Evolutionary conservation across 495 filamentous ascomycete species (phyloP), one percentile per base, ranked within the genome.

Genomic region (Extremus antarcticus): DNA sequence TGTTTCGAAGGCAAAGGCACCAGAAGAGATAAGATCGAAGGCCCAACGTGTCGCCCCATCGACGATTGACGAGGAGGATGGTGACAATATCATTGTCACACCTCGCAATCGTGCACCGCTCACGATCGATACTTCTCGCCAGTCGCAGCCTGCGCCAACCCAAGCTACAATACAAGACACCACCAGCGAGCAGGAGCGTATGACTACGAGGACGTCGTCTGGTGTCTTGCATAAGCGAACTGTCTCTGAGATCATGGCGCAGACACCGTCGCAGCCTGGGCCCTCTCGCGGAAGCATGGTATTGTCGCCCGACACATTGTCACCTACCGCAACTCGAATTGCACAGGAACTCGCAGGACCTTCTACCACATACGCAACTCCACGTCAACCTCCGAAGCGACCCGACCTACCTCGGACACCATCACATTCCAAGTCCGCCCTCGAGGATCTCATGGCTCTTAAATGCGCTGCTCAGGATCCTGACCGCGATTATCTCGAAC

Each of bases 401-500:
- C 4, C 17, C 24, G 46, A 71, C 73, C 17, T 24, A 9, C 9
- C 46, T 3, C 10, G 46, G 10, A 51, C 29, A 39, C 21, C 60
- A 65, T 25, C 61, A 66, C 64, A 69, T 70, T 32, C 58, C 73
- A 21, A 0, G 1, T 32, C 23, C 15, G 51, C 68, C 15, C 64
- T 67, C 43, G 69, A 73, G 45, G 71, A 78, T 11, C 69, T 76
- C 43, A 68, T 67, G 38, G 72, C 78, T 53, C 66, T 75, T 4
- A 67, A 76, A 56, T 69, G 70, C 17, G 71, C 70, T 48, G 56
- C 76, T 41, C 74, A 80, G 58, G 74, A 78, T 55, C 73, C 78
- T 39, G 70, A 75, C 17, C 73, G 72, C 64, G 90, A 95, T 60
- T 95, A 95, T 65, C 83, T 92, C 51, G 82, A 85, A 47, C 85